Evolutionary conservation across 352 stramenopile genomes (phyloP).

Genomic region (Vaucheria bursata): DNA sequence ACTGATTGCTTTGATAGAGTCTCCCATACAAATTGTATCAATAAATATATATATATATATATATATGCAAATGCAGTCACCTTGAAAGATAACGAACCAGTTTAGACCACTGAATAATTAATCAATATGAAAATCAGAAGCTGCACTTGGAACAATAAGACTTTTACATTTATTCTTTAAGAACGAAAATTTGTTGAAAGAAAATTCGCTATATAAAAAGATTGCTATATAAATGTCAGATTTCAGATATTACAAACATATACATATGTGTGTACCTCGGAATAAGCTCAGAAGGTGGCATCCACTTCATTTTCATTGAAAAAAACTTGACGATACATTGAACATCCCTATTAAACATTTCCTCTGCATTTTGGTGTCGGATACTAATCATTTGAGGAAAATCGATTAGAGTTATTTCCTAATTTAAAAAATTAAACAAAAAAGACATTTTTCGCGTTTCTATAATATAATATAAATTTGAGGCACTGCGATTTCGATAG

Average conservation of each 20-base stretch:
- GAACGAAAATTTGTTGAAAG: neutral
- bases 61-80: no score
- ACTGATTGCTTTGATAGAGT: no score
- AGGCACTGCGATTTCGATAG: no score
- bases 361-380: conserved; percentile 89
- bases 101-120: no score
- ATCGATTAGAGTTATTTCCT: conserved; percentile 98
- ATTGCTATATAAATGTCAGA: neutral
- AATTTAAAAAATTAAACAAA: conserved; percentile 40
- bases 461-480: no score
- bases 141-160: neutral
- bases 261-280: conserved; percentile 50
- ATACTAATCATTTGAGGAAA: conserved; percentile 99
- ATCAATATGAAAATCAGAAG: no score
- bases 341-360: conserved; percentile 86
- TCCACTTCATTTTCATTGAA: conserved; percentile 64
- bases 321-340: conserved; percentile 91
- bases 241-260: conserved; percentile 10
- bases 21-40: no score
- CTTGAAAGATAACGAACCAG: no score
- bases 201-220: no score
- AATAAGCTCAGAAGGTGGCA: conserved; percentile 36
- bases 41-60: no score
- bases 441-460: no score
- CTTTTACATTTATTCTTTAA: neutral